Evolutionary conservation across 1,284 basidiomycete species (phyloP), one percentile per base, ranked within the genome.

Genomic region (Sporisorium reilianum): DNA sequence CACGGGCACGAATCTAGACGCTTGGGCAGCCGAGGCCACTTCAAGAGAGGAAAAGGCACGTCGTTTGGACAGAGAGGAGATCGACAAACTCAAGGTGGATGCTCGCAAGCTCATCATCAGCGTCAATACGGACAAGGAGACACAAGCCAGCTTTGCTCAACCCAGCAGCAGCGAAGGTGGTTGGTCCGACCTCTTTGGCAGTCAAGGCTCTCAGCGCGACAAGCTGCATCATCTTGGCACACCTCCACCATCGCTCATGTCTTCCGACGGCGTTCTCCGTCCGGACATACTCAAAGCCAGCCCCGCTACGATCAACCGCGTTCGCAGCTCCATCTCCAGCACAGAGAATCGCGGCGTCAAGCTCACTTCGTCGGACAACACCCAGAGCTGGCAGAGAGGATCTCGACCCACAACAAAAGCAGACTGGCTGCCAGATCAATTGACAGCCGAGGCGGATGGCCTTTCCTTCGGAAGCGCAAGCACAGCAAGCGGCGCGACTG

Each of bases 181-280:
- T 4, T 74, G 64, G 64, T 56, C 56, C 3, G 55, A 57, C 16
- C 54, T 74, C 20, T 74, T 74, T 26, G 71, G 65, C 22, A 74
- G 65, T 53, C 55, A 74, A 48, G 71, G 71, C 10, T 46, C 57
- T 10, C 53, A 65, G 20, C 71, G 71, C 25, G 65, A 74, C 18
- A 60, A 57, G 25, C 22, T 68, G 25, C 51, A 64, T 48, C 62
- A 61, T 10, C 58, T 74, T 5, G 62, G 62, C 42, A 48, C 54
- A 16, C 57, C 61, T 16, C 70, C 70, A n/a, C 41, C 56, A 7
- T 55, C 61, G 3, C 56, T 73, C 23, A 34, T 52, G 51, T 55
- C 64, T 22, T 45, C 64, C 11, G 55, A 36, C 16, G 70, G 70
- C 11, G 51, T 48, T n/a, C 55, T 73, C 2, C 60, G 61, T 14